Base-by-base conservation (phyloP, 2,329 filamentous ascomycete genomes). In the Xylariaceae sp. region DNA sequence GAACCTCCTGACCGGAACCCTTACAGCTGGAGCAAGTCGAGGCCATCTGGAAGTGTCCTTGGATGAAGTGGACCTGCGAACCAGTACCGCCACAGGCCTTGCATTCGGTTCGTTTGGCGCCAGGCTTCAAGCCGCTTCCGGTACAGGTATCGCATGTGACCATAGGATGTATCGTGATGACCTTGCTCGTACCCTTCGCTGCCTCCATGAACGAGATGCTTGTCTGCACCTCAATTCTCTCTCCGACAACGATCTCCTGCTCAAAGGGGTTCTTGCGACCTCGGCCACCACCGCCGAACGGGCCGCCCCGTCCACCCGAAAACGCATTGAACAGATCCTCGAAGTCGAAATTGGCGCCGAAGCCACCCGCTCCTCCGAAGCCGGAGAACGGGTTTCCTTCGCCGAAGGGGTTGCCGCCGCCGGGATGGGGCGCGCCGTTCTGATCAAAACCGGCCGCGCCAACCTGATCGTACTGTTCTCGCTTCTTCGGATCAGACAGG, bases 151-250 rank as follows among this genome's bases (percentile, higher is more conserved):
- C 85, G 71, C 94, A 99, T 62, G 88, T 80, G 17, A 88, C 85
- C 67, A 95, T 77, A 0, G 94, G 93, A 7, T 88, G 90, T 67
- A 97, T 89, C 66, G 82, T 85, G 60, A 99, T 90, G n/a, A 92
- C 88, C 76, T 96, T 95, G 70, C 80, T 87, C 6, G 88, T 88
- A 42, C 94, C 94, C 75, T 95, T 96, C 8, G 94, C 94, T 5
- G 94, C 91, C 72, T 99, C 94, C 86, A 94, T 89, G 74, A 99
- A 99, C 0, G 89, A 92, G 67, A 99, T 93, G 72, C 85, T 94
- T 53, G 90, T 87, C 75, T 96, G 91, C 23, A 97, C 89, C 74
- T 97, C 93, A 69, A 99, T 96, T 73, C 96, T 92, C 64, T 97
- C 92, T 62, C 94, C 94, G n/a, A 96, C 88, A 67, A 96, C 73